Percentiles rank a stretch among this genome's conserved stretches.
Evolutionary conservation across 331 rosid genomes (phyloP).

Genomic region (Quercus lobata): DNA sequence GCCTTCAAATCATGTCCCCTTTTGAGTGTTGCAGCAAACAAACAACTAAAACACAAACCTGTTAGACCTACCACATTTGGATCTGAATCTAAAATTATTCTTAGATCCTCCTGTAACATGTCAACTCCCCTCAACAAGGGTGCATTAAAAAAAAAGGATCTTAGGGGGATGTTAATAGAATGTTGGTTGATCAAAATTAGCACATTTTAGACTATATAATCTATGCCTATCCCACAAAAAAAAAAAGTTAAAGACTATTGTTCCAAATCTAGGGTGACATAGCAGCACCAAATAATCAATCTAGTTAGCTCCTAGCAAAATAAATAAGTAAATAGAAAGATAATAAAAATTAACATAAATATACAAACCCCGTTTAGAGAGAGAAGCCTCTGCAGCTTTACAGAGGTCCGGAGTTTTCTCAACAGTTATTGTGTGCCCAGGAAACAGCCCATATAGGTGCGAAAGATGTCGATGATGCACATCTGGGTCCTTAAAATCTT

Average conservation of each 20-base stretch:
- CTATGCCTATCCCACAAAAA: neutral
- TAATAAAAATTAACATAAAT: neutral
- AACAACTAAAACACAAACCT: too few relatives aligned
- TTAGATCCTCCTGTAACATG: too few relatives aligned
- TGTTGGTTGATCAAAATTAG: too few relatives aligned
- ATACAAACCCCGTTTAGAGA: constrained; percentile 61
- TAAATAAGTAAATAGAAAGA: neutral
- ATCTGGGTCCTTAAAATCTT: constrained; percentile 67
- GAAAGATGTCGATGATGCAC: constrained; percentile 75
- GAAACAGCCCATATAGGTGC: constrained; percentile 68
- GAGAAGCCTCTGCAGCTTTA: constrained; percentile 57
- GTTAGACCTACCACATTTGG: too few relatives aligned
- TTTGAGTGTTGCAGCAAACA: too few relatives aligned
- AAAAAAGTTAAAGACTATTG: neutral
- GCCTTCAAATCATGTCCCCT: too few relatives aligned
- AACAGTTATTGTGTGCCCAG: constrained; percentile 61
- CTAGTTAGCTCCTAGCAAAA: neutral
- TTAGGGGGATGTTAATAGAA: too few relatives aligned
- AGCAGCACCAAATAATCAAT: neutral
- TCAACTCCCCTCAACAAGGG: too few relatives aligned
- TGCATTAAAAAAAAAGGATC: too few relatives aligned
- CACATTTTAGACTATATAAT: too few relatives aligned
- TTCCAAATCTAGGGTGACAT: neutral
- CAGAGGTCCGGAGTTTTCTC: constrained; percentile 46
- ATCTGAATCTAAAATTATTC: too few relatives aligned